Base-by-base conservation (phyloP, 768 basidiomycete species). In the Naganishia vishniacii region DNA sequence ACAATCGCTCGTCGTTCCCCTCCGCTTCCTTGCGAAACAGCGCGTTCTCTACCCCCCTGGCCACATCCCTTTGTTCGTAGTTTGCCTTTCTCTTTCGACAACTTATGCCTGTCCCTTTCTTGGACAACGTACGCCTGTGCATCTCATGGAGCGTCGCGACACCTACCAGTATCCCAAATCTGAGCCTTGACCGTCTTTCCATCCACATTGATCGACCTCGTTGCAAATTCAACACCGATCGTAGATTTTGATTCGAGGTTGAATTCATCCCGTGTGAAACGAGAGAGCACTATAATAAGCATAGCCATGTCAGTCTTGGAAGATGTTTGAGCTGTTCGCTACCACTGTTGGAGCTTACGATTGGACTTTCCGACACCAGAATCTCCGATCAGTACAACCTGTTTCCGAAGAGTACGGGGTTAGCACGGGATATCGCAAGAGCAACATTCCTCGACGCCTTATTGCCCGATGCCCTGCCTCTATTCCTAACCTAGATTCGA, bases 231-330 rank as follows among this genome's bases (percentile, higher is more conserved):
- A 71, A 99, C 94, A 60, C 95, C 94, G 78, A 99, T 98, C 25
- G 95, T 99, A 66, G 94, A 98, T 82, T 98, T 97, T 46, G 92
- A 91, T 76, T 98, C 95, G 70, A 94, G 83, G 82, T 93, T 95
- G 85, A 99, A 99, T 80, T 98, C 93, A 76, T 97, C 97, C 71
- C 93, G 87, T 70, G 95, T 99, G 85, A 99, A 99, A 75, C 95
- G 91, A 80, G 92, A 94, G 77, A 99, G 92, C 80, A 99, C 95
- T 99, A 15, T 60, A 1, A 45, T 20, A 11, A n/a, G 13, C 3
- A 16, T 1, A 12, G 26, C 18, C 4, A 3, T 28, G 42, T 5
- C 26, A 29, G 42, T 8, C 7, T 37, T 45, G 44, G 9, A 32
- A 20, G 32, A n/a, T 12, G 15, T 41, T 28, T 9, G 41, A 32